Base-by-base conservation (phyloP, 192 early-diverging fungal genomes). In the Martensiomyces pterosporus region DNA sequence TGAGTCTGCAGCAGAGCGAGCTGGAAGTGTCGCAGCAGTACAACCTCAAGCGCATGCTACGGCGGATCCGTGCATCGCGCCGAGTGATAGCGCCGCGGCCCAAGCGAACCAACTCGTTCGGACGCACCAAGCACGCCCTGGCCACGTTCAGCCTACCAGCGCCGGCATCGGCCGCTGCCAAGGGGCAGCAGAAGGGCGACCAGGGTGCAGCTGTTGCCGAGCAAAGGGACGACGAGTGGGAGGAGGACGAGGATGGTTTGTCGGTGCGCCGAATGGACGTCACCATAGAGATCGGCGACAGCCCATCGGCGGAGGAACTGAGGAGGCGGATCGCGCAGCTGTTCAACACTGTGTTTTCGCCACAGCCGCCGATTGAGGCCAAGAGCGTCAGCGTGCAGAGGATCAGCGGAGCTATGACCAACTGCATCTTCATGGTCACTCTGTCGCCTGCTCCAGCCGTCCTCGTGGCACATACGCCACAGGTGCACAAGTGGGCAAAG, bases 401-500 rank as follows among this genome's bases (percentile, higher is more conserved):
- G 15, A 54, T 88, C 35, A 82, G 76, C 64, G 86, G 86, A 8
- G 86, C 86, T 3, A 67, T 88, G 80, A 88, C 86, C 42, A 88
- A 88, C 67, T 78, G 73, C 52, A 57, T 78, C 1, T 72, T 33
- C 39, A 68, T 73, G 59, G 57, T 75, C 5, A 60, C 45, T 3
- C 27, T 68, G 18, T 43, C 22, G 24, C 58, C 66, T 17, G 60
- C 54, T 24, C 64, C 56, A 17, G 25, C 44, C 6, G 50, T 55
- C 1, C 25, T 61, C 8, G 25, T 48, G 23, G 10, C 62, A 14
- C 19, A 35, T 8, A 32, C 56, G 23, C 47, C 39, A 37, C 45
- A 36, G 17, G 50, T 35, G 17, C 25, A 42, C 38, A 24, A 25
- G 24, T 49, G 42, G 17, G 51, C 37, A 19, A n/a, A n/a, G n/a